Evolutionary conservation across 2,329 filamentous ascomycete genomes (phyloP).

Genomic region (Microcyclosporella mali): DNA sequence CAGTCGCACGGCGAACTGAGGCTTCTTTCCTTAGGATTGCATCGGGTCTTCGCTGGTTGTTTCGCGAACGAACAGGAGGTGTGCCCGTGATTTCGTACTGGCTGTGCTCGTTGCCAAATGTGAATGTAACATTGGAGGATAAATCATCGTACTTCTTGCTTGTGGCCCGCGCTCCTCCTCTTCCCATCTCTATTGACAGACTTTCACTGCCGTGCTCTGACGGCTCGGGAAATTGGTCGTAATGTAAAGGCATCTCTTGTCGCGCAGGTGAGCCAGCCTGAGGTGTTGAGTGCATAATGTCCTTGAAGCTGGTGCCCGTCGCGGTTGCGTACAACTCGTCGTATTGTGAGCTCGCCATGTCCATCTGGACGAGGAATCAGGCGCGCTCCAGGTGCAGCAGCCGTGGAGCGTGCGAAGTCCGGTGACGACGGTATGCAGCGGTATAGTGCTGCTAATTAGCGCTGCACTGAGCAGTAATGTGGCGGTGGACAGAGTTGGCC

Average conservation of each 20-base stretch:
- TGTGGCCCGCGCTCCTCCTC: conserved; percentile 41
- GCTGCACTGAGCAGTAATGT: not conserved
- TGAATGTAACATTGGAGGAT: conserved; percentile 47
- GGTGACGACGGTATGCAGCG: not conserved
- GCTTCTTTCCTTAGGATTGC: conserved; percentile 40
- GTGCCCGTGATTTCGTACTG: conserved; percentile 42
- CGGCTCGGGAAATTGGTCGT: conserved; percentile 17
- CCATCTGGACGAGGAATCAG: not conserved
- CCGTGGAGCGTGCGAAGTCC: not conserved
- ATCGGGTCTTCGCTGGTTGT: conserved; percentile 29
- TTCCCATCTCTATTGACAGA: conserved; percentile 52
- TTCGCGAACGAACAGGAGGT: conserved; percentile 32
- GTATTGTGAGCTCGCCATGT: conserved; percentile 8
- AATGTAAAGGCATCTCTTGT: conserved; percentile 14
- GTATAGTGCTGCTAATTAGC: not conserved
- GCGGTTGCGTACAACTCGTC: conserved; percentile 16
- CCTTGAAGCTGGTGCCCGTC: conserved; percentile 18
- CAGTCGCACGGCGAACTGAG: conserved; percentile 41
- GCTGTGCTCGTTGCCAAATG: conserved; percentile 43
- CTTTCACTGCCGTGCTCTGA: conserved; percentile 29
- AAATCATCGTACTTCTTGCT: conserved; percentile 37
- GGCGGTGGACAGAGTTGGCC: too few relatives aligned
- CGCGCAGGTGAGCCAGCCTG: conserved; percentile 1
- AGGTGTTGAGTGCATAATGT: conserved; percentile 19
- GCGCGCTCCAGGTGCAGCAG: not conserved